phyloP scores from a whole-genome alignment of 768 basidiomycete genomes.

The Tylopilus cervinicoccineus region DNA sequence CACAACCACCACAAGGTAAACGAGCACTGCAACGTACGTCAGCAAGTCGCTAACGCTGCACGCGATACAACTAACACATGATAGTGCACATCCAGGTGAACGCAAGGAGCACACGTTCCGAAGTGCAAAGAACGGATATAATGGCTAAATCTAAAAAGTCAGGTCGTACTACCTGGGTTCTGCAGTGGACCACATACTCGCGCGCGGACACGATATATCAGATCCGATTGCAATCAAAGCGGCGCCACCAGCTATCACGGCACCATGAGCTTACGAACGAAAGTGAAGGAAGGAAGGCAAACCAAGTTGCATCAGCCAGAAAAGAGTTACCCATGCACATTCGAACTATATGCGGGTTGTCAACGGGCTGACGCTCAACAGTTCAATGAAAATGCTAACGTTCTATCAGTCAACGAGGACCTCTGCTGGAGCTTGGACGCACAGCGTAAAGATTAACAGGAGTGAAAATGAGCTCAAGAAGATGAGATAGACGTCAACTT shows the following conservation, averaged over 20 bases:
- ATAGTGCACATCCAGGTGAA: constrained; percentile 54
- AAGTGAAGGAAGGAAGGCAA: constrained; percentile 17
- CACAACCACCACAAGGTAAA: constrained; percentile 52
- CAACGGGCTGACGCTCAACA: constrained; percentile 46
- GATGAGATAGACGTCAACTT: constrained; percentile 57
- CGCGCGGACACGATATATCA: constrained; percentile 31
- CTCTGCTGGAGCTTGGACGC: constrained; percentile 19
- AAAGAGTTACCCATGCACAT: constrained; percentile 53
- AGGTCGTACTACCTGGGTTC: neutral
- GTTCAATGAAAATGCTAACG: constrained; percentile 53
- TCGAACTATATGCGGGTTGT: constrained; percentile 72
- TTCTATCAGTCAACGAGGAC: constrained; percentile 1
- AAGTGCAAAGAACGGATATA: constrained; percentile 37
- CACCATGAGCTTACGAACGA: constrained; percentile 4
- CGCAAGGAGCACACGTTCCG: constrained; percentile 51
- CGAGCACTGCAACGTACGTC: constrained; percentile 41
- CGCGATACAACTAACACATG: constrained; percentile 33
- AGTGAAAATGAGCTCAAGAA: constrained; percentile 59
- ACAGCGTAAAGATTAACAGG: constrained; percentile 57
- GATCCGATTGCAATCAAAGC: constrained; percentile 42
- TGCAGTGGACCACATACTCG: constrained; percentile 21
- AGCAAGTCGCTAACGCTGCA: neutral
- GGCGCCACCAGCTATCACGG: constrained; percentile 46
- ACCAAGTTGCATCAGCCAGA: constrained; percentile 62
- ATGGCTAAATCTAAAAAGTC: neutral